phyloP scores from a whole-genome alignment of 352 stramenopile species.

The Albugo laibachii region DNA sequence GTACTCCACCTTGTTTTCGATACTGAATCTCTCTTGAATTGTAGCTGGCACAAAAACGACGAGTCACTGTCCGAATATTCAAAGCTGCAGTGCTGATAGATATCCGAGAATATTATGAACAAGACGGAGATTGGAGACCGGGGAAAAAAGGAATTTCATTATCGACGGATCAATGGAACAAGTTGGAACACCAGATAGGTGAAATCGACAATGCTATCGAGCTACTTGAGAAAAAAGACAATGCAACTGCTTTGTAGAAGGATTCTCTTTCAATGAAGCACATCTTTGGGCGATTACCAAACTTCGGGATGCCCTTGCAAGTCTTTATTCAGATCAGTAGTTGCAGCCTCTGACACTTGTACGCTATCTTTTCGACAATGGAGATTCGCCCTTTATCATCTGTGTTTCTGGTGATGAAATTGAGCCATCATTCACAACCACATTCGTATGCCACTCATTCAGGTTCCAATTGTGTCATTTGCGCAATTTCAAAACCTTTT shows the following conservation, averaged over 20 bases:
- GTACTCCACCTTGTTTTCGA: too few species aligned
- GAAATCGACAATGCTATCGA: slow-evolving; percentile 7
- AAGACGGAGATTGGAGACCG: slow-evolving; percentile 27
- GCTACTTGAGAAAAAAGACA: not conserved
- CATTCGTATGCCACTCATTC: not conserved
- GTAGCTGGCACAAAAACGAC: slow-evolving; percentile 33
- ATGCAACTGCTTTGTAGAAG: too few species aligned
- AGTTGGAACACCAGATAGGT: slow-evolving; percentile 13
- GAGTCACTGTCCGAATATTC: slow-evolving; percentile 28
- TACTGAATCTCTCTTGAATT: not conserved
- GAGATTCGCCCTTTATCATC: too few species aligned
- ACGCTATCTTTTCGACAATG: too few species aligned
- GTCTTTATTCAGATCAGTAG: too few species aligned
- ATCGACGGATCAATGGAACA: slow-evolving; percentile 39
- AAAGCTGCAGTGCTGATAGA: slow-evolving; percentile 29
- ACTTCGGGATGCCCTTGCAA: too few species aligned
- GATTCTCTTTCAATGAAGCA: too few species aligned
- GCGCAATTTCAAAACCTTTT: slow-evolving; percentile 26
- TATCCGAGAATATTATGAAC: slow-evolving; percentile 53
- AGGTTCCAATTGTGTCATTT: slow-evolving; percentile 24
- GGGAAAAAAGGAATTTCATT: slow-evolving; percentile 64
- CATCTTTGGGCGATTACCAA: too few species aligned
- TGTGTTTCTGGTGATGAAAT: too few species aligned
- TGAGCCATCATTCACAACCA: not conserved
- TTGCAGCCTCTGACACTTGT: too few species aligned